Evolutionary conservation across 768 basidiomycete genomes (phyloP).

Genomic region (Tricholoma terreum): DNA sequence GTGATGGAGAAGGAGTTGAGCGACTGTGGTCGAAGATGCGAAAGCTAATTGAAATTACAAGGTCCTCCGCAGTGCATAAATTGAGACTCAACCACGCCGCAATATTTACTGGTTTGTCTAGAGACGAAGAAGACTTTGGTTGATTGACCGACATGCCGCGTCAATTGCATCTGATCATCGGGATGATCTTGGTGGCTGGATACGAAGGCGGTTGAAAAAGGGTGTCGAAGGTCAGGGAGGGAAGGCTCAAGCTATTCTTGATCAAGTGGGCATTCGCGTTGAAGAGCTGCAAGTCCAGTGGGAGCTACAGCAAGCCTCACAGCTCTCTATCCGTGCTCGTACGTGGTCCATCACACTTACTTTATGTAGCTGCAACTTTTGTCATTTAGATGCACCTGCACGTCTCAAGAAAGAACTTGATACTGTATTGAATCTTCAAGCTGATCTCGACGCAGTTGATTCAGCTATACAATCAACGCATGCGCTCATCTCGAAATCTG

Average conservation of each 20-base stretch:
- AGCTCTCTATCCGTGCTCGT: slow-evolving; percentile 25
- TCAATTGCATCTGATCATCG: slow-evolving; percentile 22
- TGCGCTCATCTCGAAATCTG: not conserved
- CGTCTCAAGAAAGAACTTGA: slow-evolving; percentile 31
- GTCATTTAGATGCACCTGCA: slow-evolving; percentile 22
- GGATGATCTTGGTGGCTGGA: slow-evolving; percentile 31
- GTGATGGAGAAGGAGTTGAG: slow-evolving; percentile 33
- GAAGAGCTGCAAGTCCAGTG: slow-evolving; percentile 27
- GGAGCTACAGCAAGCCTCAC: slow-evolving; percentile 27
- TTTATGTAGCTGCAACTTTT: not conserved
- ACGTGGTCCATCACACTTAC: slow-evolving; percentile 9
- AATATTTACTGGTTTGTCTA: slow-evolving; percentile 11
- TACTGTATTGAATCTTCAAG: slow-evolving; percentile 27
- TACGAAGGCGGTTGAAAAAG: slow-evolving; percentile 15
- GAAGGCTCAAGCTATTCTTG: slow-evolving; percentile 13
- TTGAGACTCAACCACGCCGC: not conserved
- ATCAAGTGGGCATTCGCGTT: slow-evolving; percentile 11
- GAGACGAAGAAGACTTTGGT: slow-evolving; percentile 23
- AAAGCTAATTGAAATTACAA: slow-evolving; percentile 31
- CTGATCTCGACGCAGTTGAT: slow-evolving; percentile 19
- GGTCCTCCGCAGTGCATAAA: slow-evolving; percentile 29
- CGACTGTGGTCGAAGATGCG: slow-evolving; percentile 32
- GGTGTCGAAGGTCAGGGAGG: slow-evolving; percentile 15
- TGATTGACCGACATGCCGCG: slow-evolving; percentile 29
- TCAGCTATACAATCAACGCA: slow-evolving; percentile 13